Conservation (phyloP, 1,139 yeast genomes). For the Geotrichum australiense region DNA sequence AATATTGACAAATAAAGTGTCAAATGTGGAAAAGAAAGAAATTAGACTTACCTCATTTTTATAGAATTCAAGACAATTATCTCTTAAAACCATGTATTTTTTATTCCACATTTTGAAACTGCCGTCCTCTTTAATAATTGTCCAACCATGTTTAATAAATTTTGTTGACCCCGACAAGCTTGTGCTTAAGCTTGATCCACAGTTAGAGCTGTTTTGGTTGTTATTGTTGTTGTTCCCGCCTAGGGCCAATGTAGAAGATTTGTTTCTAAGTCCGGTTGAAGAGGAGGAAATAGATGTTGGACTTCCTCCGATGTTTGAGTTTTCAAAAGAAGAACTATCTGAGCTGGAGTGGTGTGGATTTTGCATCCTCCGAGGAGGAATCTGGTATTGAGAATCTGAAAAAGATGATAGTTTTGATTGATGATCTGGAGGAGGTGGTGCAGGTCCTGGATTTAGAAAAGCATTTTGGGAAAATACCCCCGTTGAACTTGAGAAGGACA, state of each 20-base stretch:
- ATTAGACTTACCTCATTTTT: constrained; percentile 47
- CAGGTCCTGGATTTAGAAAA: constrained; percentile 38
- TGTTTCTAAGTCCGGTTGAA: constrained; percentile 4
- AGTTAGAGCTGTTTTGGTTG: too few species aligned
- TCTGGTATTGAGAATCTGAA: constrained; percentile 15
- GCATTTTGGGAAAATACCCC: constrained; percentile 32
- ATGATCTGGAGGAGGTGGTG: constrained; percentile 35
- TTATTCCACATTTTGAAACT: constrained; percentile 76
- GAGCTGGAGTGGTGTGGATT: constrained; percentile 15
- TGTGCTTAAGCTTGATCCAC: too few species aligned
- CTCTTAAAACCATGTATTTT: constrained; percentile 70
- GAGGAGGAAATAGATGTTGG: constrained; percentile 13
- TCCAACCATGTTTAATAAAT: constrained; percentile 61
- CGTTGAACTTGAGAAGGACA: constrained; percentile 29
- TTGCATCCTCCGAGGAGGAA: constrained; percentile 9
- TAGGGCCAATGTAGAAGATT: not conserved
- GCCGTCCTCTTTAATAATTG: constrained; percentile 87
- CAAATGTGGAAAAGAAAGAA: not conserved
- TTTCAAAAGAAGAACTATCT: constrained; percentile 7
- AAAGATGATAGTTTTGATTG: constrained; percentile 12
- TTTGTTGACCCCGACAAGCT: constrained; percentile 13
- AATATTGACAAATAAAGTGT: too few species aligned
- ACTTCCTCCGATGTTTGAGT: constrained; percentile 12
- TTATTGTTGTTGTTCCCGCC: too few species aligned
- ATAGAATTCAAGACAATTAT: constrained; percentile 66